phyloP scores from a whole-genome alignment of 1,284 basidiomycete genomes.

The Gomphus bonarii region DNA sequence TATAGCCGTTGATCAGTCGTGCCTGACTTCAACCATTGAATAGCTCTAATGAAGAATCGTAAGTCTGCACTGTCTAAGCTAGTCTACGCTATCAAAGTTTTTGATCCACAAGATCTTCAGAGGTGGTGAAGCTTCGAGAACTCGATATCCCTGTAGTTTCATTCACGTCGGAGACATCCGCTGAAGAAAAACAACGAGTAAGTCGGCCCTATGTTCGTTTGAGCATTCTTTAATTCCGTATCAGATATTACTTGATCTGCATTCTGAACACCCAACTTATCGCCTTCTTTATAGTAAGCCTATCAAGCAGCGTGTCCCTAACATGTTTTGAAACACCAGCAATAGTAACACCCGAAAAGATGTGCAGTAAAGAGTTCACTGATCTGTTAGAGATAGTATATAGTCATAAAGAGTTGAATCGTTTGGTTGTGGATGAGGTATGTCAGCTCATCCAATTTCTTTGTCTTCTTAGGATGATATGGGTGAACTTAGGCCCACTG shows the following conservation, averaged over 20 bases:
- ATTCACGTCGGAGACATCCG: conserved; percentile 56
- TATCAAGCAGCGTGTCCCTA: neutral
- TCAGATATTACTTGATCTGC: conserved; percentile 56
- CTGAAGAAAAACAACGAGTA: conserved; percentile 46
- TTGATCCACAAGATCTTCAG: conserved; percentile 25
- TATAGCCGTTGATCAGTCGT: neutral
- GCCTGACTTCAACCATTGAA: neutral
- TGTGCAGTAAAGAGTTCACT: conserved; percentile 46
- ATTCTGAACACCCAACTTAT: conserved; percentile 46
- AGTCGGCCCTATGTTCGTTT: neutral
- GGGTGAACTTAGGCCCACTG: conserved; percentile 66
- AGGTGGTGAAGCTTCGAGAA: conserved; percentile 52
- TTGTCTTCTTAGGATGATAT: neutral
- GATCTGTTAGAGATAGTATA: conserved; percentile 42
- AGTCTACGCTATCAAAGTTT: neutral
- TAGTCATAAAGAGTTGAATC: conserved; percentile 45
- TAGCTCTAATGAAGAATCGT: conserved; percentile 83
- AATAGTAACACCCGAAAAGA: conserved; percentile 65
- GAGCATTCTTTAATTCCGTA: neutral
- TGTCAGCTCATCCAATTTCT: conserved; percentile 12
- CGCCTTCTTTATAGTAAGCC: conserved; percentile 64
- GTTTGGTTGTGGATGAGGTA: conserved; percentile 77
- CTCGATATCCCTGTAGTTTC: conserved; percentile 51
- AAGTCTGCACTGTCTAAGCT: conserved; percentile 15
- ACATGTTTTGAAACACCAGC: neutral